Evolutionary conservation across 352 stramenopile genomes (phyloP).

Genomic region (Pythium phragmitis): DNA sequence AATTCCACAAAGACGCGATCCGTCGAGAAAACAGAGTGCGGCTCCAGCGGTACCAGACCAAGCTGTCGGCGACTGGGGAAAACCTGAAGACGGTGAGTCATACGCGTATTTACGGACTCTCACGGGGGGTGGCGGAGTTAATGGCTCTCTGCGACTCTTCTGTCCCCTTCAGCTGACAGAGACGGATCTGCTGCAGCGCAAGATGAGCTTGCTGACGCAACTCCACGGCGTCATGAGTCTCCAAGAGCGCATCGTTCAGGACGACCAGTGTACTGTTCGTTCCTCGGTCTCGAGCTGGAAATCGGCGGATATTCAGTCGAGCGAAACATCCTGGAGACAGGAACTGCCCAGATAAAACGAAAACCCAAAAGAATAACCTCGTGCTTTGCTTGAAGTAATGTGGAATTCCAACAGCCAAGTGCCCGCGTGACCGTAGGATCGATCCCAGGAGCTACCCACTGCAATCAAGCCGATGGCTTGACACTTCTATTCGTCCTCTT

Average conservation of each 20-base stretch:
- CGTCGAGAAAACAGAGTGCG: slow-evolving; percentile 42
- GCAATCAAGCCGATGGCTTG: not conserved
- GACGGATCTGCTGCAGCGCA: slow-evolving; percentile 50
- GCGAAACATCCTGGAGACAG: not conserved
- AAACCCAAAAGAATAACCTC: not conserved
- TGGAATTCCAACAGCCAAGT: not conserved
- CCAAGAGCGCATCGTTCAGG: slow-evolving; percentile 51
- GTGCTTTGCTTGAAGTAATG: not conserved
- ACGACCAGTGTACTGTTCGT: slow-evolving; percentile 65
- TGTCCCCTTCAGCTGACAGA: slow-evolving; percentile 38
- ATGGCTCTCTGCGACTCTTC: too few relatives aligned
- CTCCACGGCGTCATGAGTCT: slow-evolving; percentile 53
- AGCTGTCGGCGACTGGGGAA: slow-evolving; percentile 21
- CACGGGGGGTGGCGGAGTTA: too few relatives aligned
- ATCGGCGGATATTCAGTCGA: slow-evolving; percentile 30
- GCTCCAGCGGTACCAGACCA: slow-evolving; percentile 27
- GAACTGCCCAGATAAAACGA: not conserved
- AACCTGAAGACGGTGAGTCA: slow-evolving; percentile 39
- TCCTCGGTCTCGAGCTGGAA: slow-evolving; percentile 78
- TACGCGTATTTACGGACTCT: too few relatives aligned
- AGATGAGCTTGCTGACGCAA: slow-evolving; percentile 50
- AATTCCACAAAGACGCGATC: slow-evolving; percentile 53
- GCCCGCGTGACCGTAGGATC: not conserved
- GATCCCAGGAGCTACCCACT: not conserved
- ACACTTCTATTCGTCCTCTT: slow-evolving; percentile 63